These are phyloP conservation scores for Lactarius pseudohatsudake DNA, from an alignment of 768 basidiomycete genomes.

Conservation along the genomic window DNA sequence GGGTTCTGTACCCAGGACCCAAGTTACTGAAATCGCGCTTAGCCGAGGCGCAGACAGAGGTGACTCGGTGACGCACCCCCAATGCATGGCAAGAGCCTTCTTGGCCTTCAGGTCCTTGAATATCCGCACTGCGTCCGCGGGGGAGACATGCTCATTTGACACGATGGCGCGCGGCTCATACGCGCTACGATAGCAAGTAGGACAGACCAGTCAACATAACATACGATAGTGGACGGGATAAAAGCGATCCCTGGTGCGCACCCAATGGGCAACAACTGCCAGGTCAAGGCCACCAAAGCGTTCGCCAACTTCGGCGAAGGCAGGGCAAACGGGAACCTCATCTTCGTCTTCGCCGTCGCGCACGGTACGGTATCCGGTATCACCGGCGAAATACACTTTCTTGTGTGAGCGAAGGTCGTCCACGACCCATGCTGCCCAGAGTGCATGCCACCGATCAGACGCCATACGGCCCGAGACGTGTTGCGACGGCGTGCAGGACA, in stretches of 20 bases:
- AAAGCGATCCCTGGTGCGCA: conserved; percentile 32
- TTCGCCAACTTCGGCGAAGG: conserved; percentile 69
- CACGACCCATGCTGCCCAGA: conserved; percentile 70
- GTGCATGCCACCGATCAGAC: conserved; percentile 52
- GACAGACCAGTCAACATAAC: not conserved
- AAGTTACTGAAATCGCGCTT: conserved; percentile 41
- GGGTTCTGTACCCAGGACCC: conserved; percentile 53
- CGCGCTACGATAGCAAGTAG: conserved; percentile 44
- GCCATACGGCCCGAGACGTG: conserved; percentile 55
- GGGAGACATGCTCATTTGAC: conserved; percentile 63
- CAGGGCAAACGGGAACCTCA: conserved; percentile 60
- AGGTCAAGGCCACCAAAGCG: conserved; percentile 63
- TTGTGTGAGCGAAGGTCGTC: conserved; percentile 48
- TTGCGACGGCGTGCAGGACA: conserved; percentile 64
- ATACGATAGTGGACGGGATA: not conserved
- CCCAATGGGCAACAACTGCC: conserved; percentile 72
- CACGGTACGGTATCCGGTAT: conserved; percentile 63
- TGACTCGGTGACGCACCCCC: conserved; percentile 47
- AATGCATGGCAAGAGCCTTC: conserved; percentile 67
- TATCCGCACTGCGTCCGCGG: conserved; percentile 64
- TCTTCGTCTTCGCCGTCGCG: conserved; percentile 47
- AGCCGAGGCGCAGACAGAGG: not conserved
- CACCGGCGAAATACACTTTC: conserved; percentile 68
- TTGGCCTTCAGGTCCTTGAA: conserved; percentile 63
- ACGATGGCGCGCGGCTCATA: conserved; percentile 54